A percentile compares a stretch with the other conserved stretches of the same genome.
phyloP scores from a whole-genome alignment of 2,329 filamentous ascomycete species.

The Alternaria tenuissima region DNA sequence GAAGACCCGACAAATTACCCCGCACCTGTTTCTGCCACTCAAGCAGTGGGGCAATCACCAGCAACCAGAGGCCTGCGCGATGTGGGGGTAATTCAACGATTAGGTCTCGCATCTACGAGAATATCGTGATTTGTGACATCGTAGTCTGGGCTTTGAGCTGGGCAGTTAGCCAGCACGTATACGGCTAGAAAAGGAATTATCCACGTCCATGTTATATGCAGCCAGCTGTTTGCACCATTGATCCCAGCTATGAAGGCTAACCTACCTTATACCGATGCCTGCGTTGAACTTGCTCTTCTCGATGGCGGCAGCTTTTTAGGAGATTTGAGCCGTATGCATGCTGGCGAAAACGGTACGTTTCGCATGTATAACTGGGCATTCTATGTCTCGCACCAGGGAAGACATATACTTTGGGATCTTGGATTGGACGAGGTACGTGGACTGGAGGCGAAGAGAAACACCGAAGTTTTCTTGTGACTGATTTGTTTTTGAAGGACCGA shows the following conservation, averaged over 20 bases:
- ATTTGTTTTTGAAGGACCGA: constrained; percentile 30
- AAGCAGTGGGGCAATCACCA: constrained; percentile 13
- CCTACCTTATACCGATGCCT: constrained; percentile 28
- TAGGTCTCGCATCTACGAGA: neutral
- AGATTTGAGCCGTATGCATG: constrained; percentile 39
- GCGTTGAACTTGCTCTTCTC: constrained; percentile 37
- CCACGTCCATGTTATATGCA: neutral
- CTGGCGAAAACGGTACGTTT: constrained; percentile 35
- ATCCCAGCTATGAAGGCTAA: neutral
- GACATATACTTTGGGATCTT: constrained; percentile 45
- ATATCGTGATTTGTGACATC: neutral
- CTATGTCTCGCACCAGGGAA: constrained; percentile 34
- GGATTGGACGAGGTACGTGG: constrained; percentile 40
- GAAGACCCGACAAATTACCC: constrained; percentile 12
- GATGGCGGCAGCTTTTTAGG: constrained; percentile 47
- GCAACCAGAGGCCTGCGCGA: neutral
- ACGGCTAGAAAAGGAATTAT: neutral
- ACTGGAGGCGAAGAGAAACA: neutral
- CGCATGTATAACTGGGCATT: constrained; percentile 51
- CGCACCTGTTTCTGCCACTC: constrained; percentile 3
- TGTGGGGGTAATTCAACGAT: neutral
- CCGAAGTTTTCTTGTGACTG: neutral
- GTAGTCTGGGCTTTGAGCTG: neutral
- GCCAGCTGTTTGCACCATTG: neutral
- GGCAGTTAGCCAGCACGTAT: neutral